phyloP scores from a whole-genome alignment of 257 asterid genomes.

The Penstemon newberryi region DNA sequence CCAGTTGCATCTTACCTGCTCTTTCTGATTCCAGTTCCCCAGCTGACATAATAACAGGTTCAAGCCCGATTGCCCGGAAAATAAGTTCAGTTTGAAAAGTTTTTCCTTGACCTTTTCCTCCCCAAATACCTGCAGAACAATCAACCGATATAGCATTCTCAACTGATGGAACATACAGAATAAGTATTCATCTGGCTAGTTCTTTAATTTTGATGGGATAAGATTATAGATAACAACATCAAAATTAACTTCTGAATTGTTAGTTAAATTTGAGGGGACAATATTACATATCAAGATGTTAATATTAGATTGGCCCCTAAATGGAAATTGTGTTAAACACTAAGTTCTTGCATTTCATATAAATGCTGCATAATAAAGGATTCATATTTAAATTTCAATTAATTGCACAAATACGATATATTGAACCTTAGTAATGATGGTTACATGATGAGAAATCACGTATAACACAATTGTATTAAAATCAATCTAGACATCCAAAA shows the following conservation, averaged over 20 bases:
- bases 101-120: conserved; percentile 97
- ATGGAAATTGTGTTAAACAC: neutral
- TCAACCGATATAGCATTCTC: conserved; percentile 8
- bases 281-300: neutral
- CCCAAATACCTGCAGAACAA: conserved; percentile 76
- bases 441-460: neutral
- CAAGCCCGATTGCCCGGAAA: conserved; percentile 85
- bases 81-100: conserved; percentile 92
- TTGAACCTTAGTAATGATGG: neutral
- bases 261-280: conserved; percentile 6
- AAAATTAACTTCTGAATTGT: neutral
- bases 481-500: conserved; percentile 5
- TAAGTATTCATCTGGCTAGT: conserved; percentile 3
- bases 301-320: neutral
- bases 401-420: neutral
- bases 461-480: no score
- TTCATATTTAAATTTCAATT: neutral
- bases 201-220: neutral
- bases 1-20: conserved; percentile 59
- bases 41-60: conserved; percentile 91
- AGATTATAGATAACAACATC: neutral
- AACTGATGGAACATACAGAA: conserved; percentile 18
- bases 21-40: conserved; percentile 97
- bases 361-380: neutral
- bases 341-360: neutral